Evolutionary conservation across 2,329 filamentous ascomycete species (phyloP), one percentile per base, ranked within the genome.

Genomic region (Venturia aucupariae): DNA sequence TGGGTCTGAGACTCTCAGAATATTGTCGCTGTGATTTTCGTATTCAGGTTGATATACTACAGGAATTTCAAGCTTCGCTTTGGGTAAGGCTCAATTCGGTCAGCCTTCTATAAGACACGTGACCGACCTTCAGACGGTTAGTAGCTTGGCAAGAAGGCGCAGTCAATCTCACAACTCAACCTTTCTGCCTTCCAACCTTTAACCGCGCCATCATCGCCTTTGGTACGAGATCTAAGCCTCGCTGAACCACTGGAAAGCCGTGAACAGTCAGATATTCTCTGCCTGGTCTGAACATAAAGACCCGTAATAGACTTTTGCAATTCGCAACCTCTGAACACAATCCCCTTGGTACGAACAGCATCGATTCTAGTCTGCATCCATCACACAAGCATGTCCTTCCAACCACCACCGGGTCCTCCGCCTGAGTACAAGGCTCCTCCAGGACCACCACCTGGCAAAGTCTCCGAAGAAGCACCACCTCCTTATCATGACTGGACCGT

Each of bases 401-500:
- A 62, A 39, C 62, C 62, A 17, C 62, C 62, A 30, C 22, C 62
- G 39, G 63, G 63, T 22, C 68, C 71, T n/a, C 68, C 72, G 61
- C 65, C 68, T 65, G 44, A 35, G 39, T 51, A 67, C 15, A 51
- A 62, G 22, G 67, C 71, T 64, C 71, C 71, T 24, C 67, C 70
- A 22, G 69, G 70, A 24, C 70, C 70, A 24, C 74, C 75, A 32
- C 69, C 75, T 30, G 65, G 66, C 30, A 65, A 68, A 48, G 65
- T 61, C 32, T 64, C 67, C n/a, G 73, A 70, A 65, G 72, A 71
- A 65, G 70, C 75, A 30, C 82, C 83, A 17, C 83, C 83, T 22
- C 80, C 82, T 32, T 85, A 85, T 68, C 88, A 91, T 72, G 85
- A 89, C 75, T 92, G 89, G 89, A 80, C 82, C 7, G 83, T 86